Conservation (phyloP, 352 stramenopile species). For the Phytopythium montanum region DNA sequence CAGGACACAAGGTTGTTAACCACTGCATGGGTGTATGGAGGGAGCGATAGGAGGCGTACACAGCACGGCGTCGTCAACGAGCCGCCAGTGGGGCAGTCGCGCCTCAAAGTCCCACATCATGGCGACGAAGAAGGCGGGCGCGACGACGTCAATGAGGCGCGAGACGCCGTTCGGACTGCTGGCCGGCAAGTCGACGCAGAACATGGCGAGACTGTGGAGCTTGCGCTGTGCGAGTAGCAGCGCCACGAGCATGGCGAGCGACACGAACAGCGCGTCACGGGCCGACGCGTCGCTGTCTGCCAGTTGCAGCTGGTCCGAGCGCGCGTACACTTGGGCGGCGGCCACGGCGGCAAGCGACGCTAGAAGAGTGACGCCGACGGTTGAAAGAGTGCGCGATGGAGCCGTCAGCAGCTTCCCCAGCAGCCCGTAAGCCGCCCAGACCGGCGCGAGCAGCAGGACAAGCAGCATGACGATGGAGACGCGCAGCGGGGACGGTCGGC, state of each 20-base stretch:
- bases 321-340: constrained; percentile 16
- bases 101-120: constrained; percentile 24
- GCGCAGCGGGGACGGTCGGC: constrained; percentile 21
- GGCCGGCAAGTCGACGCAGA: constrained; percentile 26
- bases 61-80: constrained; percentile 21
- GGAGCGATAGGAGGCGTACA: constrained; percentile 22
- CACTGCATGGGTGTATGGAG: neutral
- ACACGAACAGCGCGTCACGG: constrained; percentile 6
- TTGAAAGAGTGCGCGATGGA: constrained; percentile 20
- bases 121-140: constrained; percentile 19
- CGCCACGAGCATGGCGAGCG: constrained; percentile 17
- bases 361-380: constrained; percentile 19
- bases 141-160: constrained; percentile 21
- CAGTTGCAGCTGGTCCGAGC: constrained; percentile 7
- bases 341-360: constrained; percentile 14
- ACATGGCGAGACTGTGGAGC: constrained; percentile 36
- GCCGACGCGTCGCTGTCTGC: neutral
- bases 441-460: constrained; percentile 31
- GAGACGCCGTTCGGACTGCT: constrained; percentile 19
- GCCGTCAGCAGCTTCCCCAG: constrained; percentile 36
- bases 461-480: constrained; percentile 17
- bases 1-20: neutral
- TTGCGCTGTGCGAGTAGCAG: constrained; percentile 46
- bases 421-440: constrained; percentile 40
- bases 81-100: constrained; percentile 28